Evolutionary conservation across 768 basidiomycete genomes (phyloP), one percentile per base, ranked within the genome.

Genomic region (Lactarius quietus): DNA sequence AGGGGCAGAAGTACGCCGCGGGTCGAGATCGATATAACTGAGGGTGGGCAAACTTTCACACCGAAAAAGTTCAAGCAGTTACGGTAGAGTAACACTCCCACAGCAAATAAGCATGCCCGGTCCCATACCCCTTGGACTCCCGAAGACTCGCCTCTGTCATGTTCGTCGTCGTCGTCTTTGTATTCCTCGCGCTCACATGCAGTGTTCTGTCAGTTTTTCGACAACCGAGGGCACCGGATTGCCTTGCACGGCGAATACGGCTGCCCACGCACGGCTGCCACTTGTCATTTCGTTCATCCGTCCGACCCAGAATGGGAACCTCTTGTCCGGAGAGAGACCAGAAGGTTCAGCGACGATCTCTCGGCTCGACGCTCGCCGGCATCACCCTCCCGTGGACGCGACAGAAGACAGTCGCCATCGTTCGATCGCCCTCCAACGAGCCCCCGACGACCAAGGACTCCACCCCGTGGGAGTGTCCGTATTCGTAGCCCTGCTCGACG

Each of bases 281-380:
- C 17, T 7, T 70, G 69, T 18, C n/a, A 67, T 26, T 70, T 63
- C 57, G 38, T 67, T 18, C 69, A 70, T 51, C 69, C 69, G 18
- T 53, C 54, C 28, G 68, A 70, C 18, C 54, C 55, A 10, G 62
- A 68, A 59, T 69, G 69, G 69, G 17, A 6, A 10, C 36, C 26
- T 14, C 15, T 53, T 26, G 29, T 54, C 20, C 58, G 7, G 12
- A 7, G 26, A 23, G 29, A 43, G 0, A 26, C 3, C 43, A 18
- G 28, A 59, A 66, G 54, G 31, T 10, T 41, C 48, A 5, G 45
- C 23, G 33, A 45, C 6, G 43, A 57, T 23, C 10, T 15, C 52
- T 59, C 63, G 4, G 57, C 66, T 52, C 56, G 17, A 38, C 67
- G 38, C 33, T 57, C 56, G 4, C 31, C 48, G 9, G 2, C 45